Evolutionary conservation across 1,284 basidiomycete species (phyloP).

Genomic region (Takashimella koratensis): DNA sequence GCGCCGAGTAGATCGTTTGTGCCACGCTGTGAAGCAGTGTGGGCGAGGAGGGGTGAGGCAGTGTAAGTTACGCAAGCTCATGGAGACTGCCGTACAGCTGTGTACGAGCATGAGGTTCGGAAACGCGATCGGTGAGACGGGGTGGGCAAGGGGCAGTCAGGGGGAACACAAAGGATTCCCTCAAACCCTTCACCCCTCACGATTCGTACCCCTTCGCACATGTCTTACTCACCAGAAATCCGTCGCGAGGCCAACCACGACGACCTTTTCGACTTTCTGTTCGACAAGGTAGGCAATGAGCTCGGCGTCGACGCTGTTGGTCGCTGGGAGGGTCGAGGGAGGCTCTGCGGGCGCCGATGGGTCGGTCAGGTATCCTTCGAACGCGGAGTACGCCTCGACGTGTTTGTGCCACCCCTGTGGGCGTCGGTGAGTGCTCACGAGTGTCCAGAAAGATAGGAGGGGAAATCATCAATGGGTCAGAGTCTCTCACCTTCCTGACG

Average conservation of each 20-base stretch:
- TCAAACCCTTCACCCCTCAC: no score
- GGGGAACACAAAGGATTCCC: no score
- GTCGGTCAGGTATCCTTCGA: slow-evolving; percentile 43
- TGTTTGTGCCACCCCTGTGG: slow-evolving; percentile 48
- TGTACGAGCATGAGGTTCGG: no score
- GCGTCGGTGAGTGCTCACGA: no score
- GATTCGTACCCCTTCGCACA: no score
- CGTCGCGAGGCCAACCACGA: slow-evolving; percentile 60
- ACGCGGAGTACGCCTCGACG: slow-evolving; percentile 59
- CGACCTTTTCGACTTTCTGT: slow-evolving; percentile 51
- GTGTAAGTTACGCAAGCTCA: no score
- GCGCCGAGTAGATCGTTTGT: slow-evolving; percentile 26
- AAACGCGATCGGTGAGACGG: background rate
- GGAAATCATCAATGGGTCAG: background rate
- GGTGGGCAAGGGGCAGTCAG: background rate
- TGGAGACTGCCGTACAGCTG: no score
- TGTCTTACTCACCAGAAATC: slow-evolving; percentile 60
- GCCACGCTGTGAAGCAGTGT: slow-evolving; percentile 26
- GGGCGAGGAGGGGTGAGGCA: no score
- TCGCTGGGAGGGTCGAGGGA: slow-evolving; percentile 13
- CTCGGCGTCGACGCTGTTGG: slow-evolving; percentile 28
- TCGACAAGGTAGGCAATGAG: slow-evolving; percentile 47
- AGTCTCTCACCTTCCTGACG: slow-evolving; percentile 35
- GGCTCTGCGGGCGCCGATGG: slow-evolving; percentile 15
- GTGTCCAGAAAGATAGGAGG: no score